Conservation (phyloP, 78 protist species). For the Planoprotostelium fungivorum region DNA sequence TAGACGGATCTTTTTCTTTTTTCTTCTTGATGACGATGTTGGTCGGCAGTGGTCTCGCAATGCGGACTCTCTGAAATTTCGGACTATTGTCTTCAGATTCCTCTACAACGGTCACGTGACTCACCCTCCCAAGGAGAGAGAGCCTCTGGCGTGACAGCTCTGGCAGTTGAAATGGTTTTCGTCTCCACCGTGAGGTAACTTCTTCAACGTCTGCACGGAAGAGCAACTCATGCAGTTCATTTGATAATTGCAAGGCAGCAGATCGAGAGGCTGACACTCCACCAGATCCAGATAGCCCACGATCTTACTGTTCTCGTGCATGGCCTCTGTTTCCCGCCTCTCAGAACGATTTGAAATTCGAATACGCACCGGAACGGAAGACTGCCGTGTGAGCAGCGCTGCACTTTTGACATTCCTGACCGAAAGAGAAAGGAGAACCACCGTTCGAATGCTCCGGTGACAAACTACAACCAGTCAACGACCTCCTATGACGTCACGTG, state of each 20-base stretch:
- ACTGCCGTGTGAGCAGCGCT: no score
- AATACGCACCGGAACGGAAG: no score
- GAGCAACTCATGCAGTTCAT: slow-evolving; percentile 3
- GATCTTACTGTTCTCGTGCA: slow-evolving; percentile 5
- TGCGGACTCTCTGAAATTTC: background rate
- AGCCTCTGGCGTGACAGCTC: background rate
- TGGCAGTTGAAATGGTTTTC: background rate
- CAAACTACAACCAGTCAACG: no score
- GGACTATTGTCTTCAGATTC: background rate
- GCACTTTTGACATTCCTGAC: no score
- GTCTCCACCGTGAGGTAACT: background rate
- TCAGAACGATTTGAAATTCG: no score
- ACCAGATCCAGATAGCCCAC: slow-evolving; percentile 8
- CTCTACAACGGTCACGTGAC: background rate
- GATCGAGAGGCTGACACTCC: background rate
- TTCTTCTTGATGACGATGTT: background rate
- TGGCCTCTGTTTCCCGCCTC: no score
- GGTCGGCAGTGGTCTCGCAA: background rate
- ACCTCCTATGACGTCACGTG: no score
- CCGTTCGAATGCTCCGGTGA: no score
- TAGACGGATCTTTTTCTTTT: background rate
- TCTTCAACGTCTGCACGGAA: background rate
- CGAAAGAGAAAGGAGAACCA: no score
- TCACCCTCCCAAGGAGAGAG: background rate
- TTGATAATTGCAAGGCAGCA: background rate